These are phyloP conservation scores for Ceratocystis colombiana DNA, from an alignment of 2,329 filamentous ascomycete species.

Conservation along the genomic window DNA sequence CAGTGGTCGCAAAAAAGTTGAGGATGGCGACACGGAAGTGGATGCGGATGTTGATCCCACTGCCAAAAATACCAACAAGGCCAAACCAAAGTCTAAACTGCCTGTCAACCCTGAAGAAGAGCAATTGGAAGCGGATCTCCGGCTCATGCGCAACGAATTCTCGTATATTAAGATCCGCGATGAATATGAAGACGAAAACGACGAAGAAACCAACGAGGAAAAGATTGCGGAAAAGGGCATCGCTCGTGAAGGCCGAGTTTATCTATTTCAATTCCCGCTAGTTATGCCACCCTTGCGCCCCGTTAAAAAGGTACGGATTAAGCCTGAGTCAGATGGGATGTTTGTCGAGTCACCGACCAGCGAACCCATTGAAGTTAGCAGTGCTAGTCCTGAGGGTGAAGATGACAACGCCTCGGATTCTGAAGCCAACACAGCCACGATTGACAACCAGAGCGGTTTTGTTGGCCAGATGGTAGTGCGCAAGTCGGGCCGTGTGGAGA, in stretches of 20 bases:
- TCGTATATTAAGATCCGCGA: slow-evolving; percentile 23
- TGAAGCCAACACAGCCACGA: slow-evolving; percentile 32
- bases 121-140: slow-evolving; percentile 34
- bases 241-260: slow-evolving; percentile 44
- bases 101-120: slow-evolving; percentile 28
- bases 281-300: slow-evolving; percentile 45
- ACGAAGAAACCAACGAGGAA: slow-evolving; percentile 26
- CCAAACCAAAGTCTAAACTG: slow-evolving; percentile 26
- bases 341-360: slow-evolving; percentile 26
- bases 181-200: slow-evolving; percentile 7
- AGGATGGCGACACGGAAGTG: slow-evolving; percentile 29
- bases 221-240: slow-evolving; percentile 25
- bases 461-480: slow-evolving; percentile 52
- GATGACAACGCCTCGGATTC: slow-evolving; percentile 29
- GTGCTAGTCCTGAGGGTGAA: slow-evolving; percentile 30
- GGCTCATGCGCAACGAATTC: slow-evolving; percentile 37
- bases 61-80: slow-evolving; percentile 28
- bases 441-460: slow-evolving; percentile 45
- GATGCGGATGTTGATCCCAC: slow-evolving; percentile 26
- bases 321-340: slow-evolving; percentile 25
- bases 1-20: slow-evolving; percentile 28
- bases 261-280: slow-evolving; percentile 56
- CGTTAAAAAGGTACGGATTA: slow-evolving; percentile 26
- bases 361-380: slow-evolving; percentile 7
- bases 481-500: slow-evolving; percentile 51